Conservation (phyloP, 2,329 filamentous ascomycete genomes). For the Cytospora chrysosperma region DNA sequence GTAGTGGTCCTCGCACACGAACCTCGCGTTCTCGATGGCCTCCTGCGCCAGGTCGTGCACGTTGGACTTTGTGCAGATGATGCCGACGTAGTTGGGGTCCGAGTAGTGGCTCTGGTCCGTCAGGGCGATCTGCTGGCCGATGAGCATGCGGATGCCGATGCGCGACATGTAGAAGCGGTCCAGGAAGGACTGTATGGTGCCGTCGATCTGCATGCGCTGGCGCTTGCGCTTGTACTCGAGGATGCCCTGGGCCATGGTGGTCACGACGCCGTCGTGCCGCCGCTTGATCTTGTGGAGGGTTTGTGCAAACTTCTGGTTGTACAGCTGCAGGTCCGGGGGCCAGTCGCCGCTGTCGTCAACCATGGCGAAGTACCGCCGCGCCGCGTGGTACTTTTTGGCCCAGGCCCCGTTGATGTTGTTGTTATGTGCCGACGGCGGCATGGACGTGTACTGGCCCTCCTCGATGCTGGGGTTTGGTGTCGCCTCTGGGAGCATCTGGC, state of each 20-base stretch:
- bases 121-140: conserved; percentile 95
- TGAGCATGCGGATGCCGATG: conserved; percentile 98
- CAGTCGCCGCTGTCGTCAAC: conserved; percentile 86
- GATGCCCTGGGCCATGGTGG: conserved; percentile 96
- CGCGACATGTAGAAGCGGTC: conserved; percentile 99
- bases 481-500: conserved; percentile 73
- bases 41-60: conserved; percentile 92
- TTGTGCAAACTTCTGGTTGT: conserved; percentile 88
- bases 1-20: conserved; percentile 98
- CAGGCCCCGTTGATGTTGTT: conserved; percentile 41
- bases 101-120: conserved; percentile 88
- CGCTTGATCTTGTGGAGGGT: conserved; percentile 92
- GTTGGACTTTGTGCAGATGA: conserved; percentile 98
- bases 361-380: conserved; percentile 83
- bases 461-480: conserved; percentile 88
- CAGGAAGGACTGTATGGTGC: conserved; percentile 94
- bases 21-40: conserved; percentile 97
- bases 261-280: conserved; percentile 94
- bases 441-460: conserved; percentile 74
- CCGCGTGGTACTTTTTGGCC: conserved; percentile 49
- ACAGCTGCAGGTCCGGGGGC: conserved; percentile 91
- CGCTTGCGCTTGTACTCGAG: conserved; percentile 96
- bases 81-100: conserved; percentile 93
- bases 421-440: conserved; percentile 42
- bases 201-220: conserved; percentile 97